These are phyloP conservation scores for Iodosphaeria phyllophila DNA, from an alignment of 2,329 filamentous ascomycete species.

Conservation along the genomic window DNA sequence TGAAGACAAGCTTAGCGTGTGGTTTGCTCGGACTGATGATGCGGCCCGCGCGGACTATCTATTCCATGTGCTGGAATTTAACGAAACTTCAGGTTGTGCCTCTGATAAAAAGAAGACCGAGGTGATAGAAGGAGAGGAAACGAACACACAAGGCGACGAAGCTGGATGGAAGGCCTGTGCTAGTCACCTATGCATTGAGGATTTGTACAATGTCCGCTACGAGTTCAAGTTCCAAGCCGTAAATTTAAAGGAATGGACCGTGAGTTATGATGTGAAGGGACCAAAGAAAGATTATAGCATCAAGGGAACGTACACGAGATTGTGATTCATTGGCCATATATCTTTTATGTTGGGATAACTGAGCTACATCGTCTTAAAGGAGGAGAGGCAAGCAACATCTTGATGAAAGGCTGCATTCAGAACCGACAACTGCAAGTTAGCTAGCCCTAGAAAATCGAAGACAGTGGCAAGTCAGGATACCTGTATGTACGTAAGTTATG, in stretches of 20 bases:
- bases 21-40: conserved; percentile 53
- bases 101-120: no score
- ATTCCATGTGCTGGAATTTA: conserved; percentile 56
- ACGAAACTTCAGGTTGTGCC: no score
- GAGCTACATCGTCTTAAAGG: no score
- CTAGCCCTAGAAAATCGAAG: no score
- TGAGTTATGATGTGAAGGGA: conserved; percentile 48
- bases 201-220: conserved; percentile 54
- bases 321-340: no score
- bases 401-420: no score
- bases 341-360: background rate
- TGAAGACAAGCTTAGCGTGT: conserved; percentile 44
- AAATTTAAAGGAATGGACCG: conserved; percentile 35
- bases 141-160: no score
- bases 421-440: no score
- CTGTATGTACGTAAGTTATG: no score
- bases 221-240: conserved; percentile 43
- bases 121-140: conserved; percentile 11
- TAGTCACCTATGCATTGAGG: conserved; percentile 51
- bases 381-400: no score
- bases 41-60: conserved; percentile 46
- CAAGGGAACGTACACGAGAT: conserved; percentile 29
- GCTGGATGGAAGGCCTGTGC: conserved; percentile 48
- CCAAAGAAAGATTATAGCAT: conserved; percentile 59
- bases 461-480: no score